phyloP scores from a whole-genome alignment of 2,329 filamentous ascomycete genomes.

The Chaetoscypha palmicola region DNA sequence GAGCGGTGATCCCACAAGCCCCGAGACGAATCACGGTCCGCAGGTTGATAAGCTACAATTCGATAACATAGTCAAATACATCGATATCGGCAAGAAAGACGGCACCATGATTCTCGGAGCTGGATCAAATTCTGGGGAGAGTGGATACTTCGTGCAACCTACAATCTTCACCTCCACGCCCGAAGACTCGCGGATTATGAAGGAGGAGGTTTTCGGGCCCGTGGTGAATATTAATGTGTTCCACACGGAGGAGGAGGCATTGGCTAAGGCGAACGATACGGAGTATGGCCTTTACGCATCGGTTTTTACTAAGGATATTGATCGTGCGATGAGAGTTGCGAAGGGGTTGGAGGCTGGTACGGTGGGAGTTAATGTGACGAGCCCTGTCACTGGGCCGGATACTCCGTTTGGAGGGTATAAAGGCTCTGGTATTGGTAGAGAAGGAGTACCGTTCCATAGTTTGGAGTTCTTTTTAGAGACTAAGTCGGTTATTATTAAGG shows the following conservation, averaged over 20 bases:
- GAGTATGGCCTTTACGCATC: conserved; percentile 53
- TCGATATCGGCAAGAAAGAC: conserved; percentile 38
- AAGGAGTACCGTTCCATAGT: conserved; percentile 16
- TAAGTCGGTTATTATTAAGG: conserved; percentile 23
- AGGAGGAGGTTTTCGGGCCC: conserved; percentile 66
- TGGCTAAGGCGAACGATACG: conserved; percentile 53
- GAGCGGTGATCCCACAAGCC: conserved; percentile 62
- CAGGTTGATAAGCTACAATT: conserved; percentile 63
- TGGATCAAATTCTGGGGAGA: conserved; percentile 20
- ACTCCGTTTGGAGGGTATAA: conserved; percentile 26
- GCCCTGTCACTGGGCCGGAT: conserved; percentile 16
- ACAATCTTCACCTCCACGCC: conserved; percentile 47
- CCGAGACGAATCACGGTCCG: conserved; percentile 62
- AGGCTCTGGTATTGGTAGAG: conserved; percentile 20
- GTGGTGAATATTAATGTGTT: conserved; percentile 63
- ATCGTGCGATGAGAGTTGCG: conserved; percentile 39
- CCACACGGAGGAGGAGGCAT: conserved; percentile 57
- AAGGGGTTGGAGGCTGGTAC: conserved; percentile 45
- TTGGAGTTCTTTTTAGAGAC: conserved; percentile 25
- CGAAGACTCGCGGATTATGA: conserved; percentile 38
- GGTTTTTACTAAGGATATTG: conserved; percentile 56
- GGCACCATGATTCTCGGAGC: conserved; percentile 51
- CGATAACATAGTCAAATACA: conserved; percentile 49
- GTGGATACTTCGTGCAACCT: conserved; percentile 53
- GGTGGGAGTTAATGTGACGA: conserved; percentile 31